Conservation (phyloP, 2,329 filamentous ascomycete genomes). For the Colletotrichum acutatum region DNA sequence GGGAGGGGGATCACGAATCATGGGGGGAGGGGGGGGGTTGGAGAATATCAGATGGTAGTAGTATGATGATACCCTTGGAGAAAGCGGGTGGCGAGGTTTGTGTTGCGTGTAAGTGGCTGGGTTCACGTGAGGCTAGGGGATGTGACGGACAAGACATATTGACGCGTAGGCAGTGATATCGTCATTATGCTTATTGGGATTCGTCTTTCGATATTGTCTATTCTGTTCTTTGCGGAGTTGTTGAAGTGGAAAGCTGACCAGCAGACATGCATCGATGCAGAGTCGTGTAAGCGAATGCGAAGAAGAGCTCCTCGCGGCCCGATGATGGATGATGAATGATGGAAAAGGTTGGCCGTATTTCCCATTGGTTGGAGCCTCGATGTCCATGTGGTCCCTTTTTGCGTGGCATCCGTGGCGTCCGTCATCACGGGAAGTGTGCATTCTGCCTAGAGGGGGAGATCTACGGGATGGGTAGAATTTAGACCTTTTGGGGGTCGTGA, state of each 20-base stretch:
- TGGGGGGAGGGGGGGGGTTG: too few relatives aligned
- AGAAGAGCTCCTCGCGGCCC: background rate
- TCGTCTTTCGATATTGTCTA: too few relatives aligned
- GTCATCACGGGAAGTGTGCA: background rate
- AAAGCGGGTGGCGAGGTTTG: background rate
- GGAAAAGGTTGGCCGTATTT: background rate
- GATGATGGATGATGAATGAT: background rate
- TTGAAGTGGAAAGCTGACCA: too few relatives aligned
- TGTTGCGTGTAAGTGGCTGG: background rate
- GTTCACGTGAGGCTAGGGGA: background rate
- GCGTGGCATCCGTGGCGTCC: too few relatives aligned
- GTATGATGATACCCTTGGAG: background rate
- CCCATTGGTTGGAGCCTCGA: background rate
- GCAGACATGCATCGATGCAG: background rate
- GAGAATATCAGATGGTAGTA: background rate
- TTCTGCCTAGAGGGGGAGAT: background rate
- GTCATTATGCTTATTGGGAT: too few relatives aligned
- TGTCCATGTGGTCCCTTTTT: background rate
- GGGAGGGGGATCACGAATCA: background rate
- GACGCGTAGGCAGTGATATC: background rate
- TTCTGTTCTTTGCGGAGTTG: background rate
- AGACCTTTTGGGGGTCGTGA: too few relatives aligned
- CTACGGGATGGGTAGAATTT: background rate
- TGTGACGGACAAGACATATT: background rate
- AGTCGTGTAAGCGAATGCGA: background rate